These are phyloP conservation scores for Syncephalis plumigaleata DNA, from an alignment of 371 early-diverging fungal species.

Conservation along the genomic window DNA sequence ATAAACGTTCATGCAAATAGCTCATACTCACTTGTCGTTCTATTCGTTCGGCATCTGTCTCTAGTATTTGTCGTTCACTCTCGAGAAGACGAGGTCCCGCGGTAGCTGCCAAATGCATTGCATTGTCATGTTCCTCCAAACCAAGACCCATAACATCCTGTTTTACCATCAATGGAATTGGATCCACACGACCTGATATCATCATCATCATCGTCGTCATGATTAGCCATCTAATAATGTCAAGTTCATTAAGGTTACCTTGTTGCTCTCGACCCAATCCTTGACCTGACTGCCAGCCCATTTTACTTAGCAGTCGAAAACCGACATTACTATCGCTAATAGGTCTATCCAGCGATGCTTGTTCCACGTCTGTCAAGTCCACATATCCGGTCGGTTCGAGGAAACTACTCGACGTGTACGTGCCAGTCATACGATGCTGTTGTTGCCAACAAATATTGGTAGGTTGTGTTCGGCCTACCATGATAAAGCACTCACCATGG, in stretches of 20 bases:
- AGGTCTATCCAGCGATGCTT: conserved; percentile 28
- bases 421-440: too few species aligned
- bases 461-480: too few species aligned
- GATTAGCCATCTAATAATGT: background rate
- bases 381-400: conserved; percentile 8
- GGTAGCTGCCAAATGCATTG: conserved; percentile 27
- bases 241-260: conserved; percentile 16
- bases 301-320: conserved; percentile 31
- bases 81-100: conserved; percentile 39
- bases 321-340: conserved; percentile 38
- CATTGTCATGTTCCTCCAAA: conserved; percentile 39
- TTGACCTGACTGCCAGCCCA: conserved; percentile 55
- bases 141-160: conserved; percentile 29
- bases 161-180: conserved; percentile 36
- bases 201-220: too few species aligned
- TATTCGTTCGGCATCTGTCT: conserved; percentile 29
- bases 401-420: background rate
- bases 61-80: conserved; percentile 32
- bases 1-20: too few species aligned
- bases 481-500: too few species aligned
- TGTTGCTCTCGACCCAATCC: conserved; percentile 33
- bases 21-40: conserved; percentile 15
- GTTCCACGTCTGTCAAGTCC: conserved; percentile 8
- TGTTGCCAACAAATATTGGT: too few species aligned
- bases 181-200: conserved; percentile 38